These are phyloP conservation scores for Beauveria asiatica DNA, from an alignment of 2,329 filamentous ascomycete species.

Conservation along the genomic window DNA sequence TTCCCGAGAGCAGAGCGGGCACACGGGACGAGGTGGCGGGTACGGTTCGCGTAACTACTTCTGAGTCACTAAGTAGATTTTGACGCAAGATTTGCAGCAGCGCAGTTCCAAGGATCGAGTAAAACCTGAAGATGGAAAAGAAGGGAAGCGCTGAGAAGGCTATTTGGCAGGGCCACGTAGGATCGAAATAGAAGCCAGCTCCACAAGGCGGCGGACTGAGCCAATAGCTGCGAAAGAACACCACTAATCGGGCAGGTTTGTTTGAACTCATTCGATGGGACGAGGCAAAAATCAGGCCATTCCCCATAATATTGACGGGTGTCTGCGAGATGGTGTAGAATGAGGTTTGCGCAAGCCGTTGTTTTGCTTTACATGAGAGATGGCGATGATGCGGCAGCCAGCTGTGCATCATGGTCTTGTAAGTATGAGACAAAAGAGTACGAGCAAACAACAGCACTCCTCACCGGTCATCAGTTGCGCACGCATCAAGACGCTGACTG, in stretches of 20 bases:
- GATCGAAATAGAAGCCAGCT: background rate
- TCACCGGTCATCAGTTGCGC: too few species aligned
- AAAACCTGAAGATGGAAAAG: background rate
- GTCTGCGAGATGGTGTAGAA: background rate
- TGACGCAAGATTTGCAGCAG: background rate
- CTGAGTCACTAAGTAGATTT: background rate
- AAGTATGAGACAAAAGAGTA: background rate
- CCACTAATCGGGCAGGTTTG: conserved; percentile 6
- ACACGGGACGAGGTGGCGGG: background rate
- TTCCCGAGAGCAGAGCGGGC: background rate
- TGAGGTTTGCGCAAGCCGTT: background rate
- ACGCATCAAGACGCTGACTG: too few species aligned
- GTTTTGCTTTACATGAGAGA: background rate
- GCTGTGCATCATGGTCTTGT: background rate
- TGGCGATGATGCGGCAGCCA: background rate
- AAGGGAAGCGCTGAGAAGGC: background rate
- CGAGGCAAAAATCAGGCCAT: conserved; percentile 7
- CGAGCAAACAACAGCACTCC: too few species aligned
- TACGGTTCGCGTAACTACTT: too few species aligned
- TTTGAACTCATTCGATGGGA: background rate
- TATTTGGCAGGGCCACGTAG: conserved; percentile 3
- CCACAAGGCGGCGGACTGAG: background rate
- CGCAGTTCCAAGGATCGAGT: background rate
- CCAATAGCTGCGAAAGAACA: background rate
- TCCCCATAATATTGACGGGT: background rate